Conservation (phyloP, 2,329 filamentous ascomycete genomes). For the Aspergillus sojae region DNA sequence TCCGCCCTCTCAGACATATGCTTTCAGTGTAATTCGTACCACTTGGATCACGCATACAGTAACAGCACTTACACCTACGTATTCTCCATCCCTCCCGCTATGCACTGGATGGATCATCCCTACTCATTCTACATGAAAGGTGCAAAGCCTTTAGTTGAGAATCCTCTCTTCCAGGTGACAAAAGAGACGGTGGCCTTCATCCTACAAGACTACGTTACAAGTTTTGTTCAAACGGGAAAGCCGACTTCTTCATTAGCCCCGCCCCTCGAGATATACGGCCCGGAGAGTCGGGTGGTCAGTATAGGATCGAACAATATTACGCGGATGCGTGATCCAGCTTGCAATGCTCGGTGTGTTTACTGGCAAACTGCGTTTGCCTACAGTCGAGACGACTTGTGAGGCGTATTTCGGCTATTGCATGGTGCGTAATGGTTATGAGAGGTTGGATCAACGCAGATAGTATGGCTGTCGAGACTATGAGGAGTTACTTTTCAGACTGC, state of each 20-base stretch:
- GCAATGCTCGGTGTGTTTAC: conserved; percentile 54
- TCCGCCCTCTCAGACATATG: conserved; percentile 47
- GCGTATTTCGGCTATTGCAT: neutral
- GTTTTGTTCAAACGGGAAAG: conserved; percentile 37
- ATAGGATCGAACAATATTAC: conserved; percentile 48
- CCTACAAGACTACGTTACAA: conserved; percentile 43
- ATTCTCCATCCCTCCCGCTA: conserved; percentile 56
- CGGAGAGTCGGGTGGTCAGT: conserved; percentile 46
- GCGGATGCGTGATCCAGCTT: conserved; percentile 48
- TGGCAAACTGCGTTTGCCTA: conserved; percentile 52
- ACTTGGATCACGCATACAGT: conserved; percentile 54
- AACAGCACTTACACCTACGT: conserved; percentile 54
- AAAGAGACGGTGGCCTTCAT: conserved; percentile 36
- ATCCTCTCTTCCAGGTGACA: conserved; percentile 29
- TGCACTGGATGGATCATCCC: conserved; percentile 56
- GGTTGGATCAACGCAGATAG: neutral
- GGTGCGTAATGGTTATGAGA: too few species aligned
- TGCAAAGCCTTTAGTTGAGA: conserved; percentile 36
- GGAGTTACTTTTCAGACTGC: neutral
- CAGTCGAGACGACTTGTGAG: too few species aligned
- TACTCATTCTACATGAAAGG: conserved; percentile 54
- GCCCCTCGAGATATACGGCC: conserved; percentile 52
- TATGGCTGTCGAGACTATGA: neutral
- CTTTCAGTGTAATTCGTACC: conserved; percentile 58
- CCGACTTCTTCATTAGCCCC: conserved; percentile 41